Conservation (phyloP, 345 rosid species). For the Euphorbia pulcherrima region DNA sequence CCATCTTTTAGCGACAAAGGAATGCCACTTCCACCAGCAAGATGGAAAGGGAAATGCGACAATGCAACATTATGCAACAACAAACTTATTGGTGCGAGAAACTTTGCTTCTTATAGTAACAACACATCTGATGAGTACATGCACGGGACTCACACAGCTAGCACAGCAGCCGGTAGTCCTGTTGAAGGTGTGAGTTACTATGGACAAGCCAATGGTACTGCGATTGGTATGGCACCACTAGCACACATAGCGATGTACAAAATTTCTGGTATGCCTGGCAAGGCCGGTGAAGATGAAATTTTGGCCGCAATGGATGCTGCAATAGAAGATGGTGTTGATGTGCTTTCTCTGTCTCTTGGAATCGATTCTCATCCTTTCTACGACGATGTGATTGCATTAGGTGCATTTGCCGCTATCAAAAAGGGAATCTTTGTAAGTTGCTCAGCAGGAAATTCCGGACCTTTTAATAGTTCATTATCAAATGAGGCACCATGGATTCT, state of each 20-base stretch:
- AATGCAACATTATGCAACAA: slow-evolving; percentile 14
- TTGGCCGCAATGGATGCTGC: slow-evolving; percentile 60
- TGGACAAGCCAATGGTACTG: slow-evolving; percentile 55
- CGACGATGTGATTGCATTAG: slow-evolving; percentile 29
- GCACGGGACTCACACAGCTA: slow-evolving; percentile 27
- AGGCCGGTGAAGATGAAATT: slow-evolving; percentile 48
- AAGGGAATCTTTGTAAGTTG: slow-evolving; percentile 35
- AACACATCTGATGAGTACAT: slow-evolving; percentile 1
- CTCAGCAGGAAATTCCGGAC: slow-evolving; percentile 39
- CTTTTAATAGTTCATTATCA: slow-evolving; percentile 12
- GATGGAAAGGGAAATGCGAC: slow-evolving; percentile 27
- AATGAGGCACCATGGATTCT: slow-evolving; percentile 43
- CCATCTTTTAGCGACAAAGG: slow-evolving; percentile 24
- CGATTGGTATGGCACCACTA: slow-evolving; percentile 29
- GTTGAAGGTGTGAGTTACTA: slow-evolving; percentile 20
- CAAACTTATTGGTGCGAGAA: slow-evolving; percentile 25
- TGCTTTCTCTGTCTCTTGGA: slow-evolving; percentile 54
- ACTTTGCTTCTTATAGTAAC: neutral
- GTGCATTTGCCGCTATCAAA: slow-evolving; percentile 32
- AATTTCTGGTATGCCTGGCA: slow-evolving; percentile 43
- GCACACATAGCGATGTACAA: slow-evolving; percentile 59
- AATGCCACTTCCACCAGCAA: slow-evolving; percentile 25
- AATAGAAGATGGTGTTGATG: slow-evolving; percentile 60
- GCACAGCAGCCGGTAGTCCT: slow-evolving; percentile 47
- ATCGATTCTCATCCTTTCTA: slow-evolving; percentile 17